Evolutionary conservation across 768 basidiomycete genomes (phyloP).

Genomic region (Mycena belliarum): DNA sequence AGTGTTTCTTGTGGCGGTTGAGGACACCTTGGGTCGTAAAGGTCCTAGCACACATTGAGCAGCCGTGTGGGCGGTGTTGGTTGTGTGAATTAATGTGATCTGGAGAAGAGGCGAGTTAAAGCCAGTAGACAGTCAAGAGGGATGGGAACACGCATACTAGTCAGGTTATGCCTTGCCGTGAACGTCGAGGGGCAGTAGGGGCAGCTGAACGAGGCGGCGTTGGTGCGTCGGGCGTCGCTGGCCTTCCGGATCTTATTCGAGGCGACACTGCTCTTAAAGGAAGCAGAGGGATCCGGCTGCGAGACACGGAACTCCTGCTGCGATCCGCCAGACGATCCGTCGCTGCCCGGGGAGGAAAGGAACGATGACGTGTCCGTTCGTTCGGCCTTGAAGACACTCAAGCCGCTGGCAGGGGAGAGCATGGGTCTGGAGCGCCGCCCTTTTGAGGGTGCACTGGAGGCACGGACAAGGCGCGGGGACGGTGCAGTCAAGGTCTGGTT

Average conservation of each 20-base stretch:
- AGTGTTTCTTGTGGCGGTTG: slow-evolving; percentile 22
- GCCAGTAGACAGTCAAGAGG: not conserved
- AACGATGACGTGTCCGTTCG: not conserved
- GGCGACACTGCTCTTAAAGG: slow-evolving; percentile 19
- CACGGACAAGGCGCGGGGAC: not conserved
- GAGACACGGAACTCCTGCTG: slow-evolving; percentile 19
- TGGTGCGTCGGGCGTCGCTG: slow-evolving; percentile 16
- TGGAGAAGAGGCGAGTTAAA: not conserved
- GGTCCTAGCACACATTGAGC: slow-evolving; percentile 16
- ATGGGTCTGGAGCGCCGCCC: slow-evolving; percentile 5
- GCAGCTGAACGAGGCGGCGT: slow-evolving; percentile 14
- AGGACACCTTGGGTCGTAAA: slow-evolving; percentile 24
- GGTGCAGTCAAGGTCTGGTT: not conserved
- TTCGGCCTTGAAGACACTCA: slow-evolving; percentile 15
- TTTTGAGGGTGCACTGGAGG: slow-evolving; percentile 15
- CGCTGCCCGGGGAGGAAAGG: slow-evolving; percentile 3
- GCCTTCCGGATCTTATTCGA: slow-evolving; percentile 22
- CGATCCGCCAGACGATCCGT: not conserved
- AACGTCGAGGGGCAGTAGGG: slow-evolving; percentile 19
- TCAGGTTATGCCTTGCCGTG: slow-evolving; percentile 21
- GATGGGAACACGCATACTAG: slow-evolving; percentile 1
- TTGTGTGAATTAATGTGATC: slow-evolving; percentile 24
- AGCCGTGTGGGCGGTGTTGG: slow-evolving; percentile 17
- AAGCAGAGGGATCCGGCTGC: not conserved
- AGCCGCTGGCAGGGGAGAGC: not conserved